A percentile compares a stretch with the other conserved stretches of the same genome.
These are phyloP conservation scores for Daldinia childiae DNA, from an alignment of 495 filamentous ascomycete species.

Conservation along the genomic window DNA sequence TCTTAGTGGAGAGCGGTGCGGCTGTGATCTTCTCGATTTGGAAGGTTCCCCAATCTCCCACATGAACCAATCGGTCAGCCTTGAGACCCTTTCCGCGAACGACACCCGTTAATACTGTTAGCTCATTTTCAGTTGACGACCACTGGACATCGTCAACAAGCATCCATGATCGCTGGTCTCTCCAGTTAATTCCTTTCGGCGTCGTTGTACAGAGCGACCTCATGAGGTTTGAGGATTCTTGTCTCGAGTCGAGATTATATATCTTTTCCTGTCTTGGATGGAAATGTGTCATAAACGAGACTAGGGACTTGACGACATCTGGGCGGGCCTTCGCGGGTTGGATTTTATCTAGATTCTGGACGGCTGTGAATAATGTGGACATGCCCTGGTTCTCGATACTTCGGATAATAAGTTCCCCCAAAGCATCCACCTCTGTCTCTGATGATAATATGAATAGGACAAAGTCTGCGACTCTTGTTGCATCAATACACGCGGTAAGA, in stretches of 20 bases:
- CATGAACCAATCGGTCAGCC: constrained; percentile 85
- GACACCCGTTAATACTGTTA: constrained; percentile 83
- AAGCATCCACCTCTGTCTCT: constrained; percentile 79
- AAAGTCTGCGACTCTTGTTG: constrained; percentile 88
- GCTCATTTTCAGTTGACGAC: constrained; percentile 61
- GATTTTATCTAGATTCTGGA: constrained; percentile 79
- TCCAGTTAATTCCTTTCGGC: constrained; percentile 92
- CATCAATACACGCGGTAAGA: constrained; percentile 79
- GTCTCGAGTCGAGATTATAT: constrained; percentile 81
- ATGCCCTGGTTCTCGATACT: constrained; percentile 93
- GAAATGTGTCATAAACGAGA: constrained; percentile 91
- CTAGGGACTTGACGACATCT: constrained; percentile 80
- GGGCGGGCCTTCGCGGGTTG: constrained; percentile 79
- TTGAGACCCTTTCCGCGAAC: constrained; percentile 88
- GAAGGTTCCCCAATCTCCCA: constrained; percentile 95
- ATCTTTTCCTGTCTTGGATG: constrained; percentile 90
- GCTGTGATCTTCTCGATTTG: constrained; percentile 89
- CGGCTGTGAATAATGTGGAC: constrained; percentile 81
- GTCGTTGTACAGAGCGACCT: constrained; percentile 87
- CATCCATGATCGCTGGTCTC: constrained; percentile 95
- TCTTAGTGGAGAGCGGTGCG: constrained; percentile 66
- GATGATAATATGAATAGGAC: constrained; percentile 85
- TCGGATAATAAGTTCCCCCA: constrained; percentile 82
- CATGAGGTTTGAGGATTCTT: constrained; percentile 89
- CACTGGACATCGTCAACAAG: constrained; percentile 83